Evolutionary conservation across 495 filamentous ascomycete species (phyloP), one percentile per base, ranked within the genome.

Genomic region (Thermothielavioides terrestris): DNA sequence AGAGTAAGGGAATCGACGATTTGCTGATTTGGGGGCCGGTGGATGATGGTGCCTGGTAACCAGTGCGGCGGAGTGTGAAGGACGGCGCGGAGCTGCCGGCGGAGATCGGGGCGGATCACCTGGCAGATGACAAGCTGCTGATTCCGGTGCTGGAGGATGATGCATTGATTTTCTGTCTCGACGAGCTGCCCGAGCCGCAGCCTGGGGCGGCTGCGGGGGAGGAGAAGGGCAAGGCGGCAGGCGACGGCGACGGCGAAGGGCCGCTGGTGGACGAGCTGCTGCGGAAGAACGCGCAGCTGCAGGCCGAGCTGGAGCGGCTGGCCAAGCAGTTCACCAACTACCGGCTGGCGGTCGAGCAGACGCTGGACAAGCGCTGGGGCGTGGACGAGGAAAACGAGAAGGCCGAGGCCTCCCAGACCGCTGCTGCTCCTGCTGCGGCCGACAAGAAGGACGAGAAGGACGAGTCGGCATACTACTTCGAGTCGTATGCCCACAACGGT

Each of bases 91-190:
- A 66, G 10, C 63, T 74, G 3, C 75, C 78, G 1, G 69, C 78
- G 45, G 65, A 82, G 26, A 79, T 82, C 38, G 74, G 77, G 9
- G 72, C 68, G 50, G 65, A 67, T 12, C 68, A 77, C 27, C 83
- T 94, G 55, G 71, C 82, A 25, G 81, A 87, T 47, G 89, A 97
- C 47, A 66, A 72, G 44, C 92, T 82, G 57, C 65, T 95, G 43
- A 83, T 85, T 66, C 91, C 90, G 1, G 82, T 86, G 9, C 66
- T 97, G n/a, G 86, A 94, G 56, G 88, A 95, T 58, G 90, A 97
- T 53, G 84, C 89, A 12, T 71, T 95, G 32, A 72, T 97, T 27
- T 85, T 91, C 52, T 84, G 77, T 41, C 69, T 96, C 42, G 89
- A 92, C 52, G 91, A 95, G 34, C 66, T 92, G 36, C 69, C 75